Percentiles rank a stretch among this genome's conserved stretches.
Conservation (phyloP, 1,139 yeast species). For the Candida tropicalis region DNA sequence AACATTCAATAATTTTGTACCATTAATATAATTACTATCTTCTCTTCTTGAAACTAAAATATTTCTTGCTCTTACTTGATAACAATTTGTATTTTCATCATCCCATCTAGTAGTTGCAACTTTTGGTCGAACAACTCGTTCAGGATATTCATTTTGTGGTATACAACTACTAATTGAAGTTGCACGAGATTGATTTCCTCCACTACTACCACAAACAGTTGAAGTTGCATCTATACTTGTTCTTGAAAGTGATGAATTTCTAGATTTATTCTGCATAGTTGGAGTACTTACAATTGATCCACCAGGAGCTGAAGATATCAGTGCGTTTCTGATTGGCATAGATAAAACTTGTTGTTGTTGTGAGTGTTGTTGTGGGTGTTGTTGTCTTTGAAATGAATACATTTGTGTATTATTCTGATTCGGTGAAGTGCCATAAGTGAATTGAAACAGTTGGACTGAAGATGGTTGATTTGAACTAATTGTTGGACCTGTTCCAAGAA, state of each 20-base stretch:
- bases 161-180: slow-evolving; percentile 19
- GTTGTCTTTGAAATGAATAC: slow-evolving; percentile 13
- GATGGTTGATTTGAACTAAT: neutral
- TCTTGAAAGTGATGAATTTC: slow-evolving; percentile 6
- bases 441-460: slow-evolving; percentile 12
- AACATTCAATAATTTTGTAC: slow-evolving; percentile 74
- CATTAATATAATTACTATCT: slow-evolving; percentile 55
- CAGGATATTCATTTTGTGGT: slow-evolving; percentile 18
- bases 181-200: slow-evolving; percentile 19
- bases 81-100: slow-evolving; percentile 49
- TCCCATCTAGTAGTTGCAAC: slow-evolving; percentile 53
- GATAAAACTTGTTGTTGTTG: slow-evolving; percentile 5
- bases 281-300: neutral
- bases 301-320: slow-evolving; percentile 9
- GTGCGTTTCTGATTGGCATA: slow-evolving; percentile 1
- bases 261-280: slow-evolving; percentile 5
- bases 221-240: neutral
- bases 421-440: slow-evolving; percentile 13
- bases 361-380: slow-evolving; percentile 5
- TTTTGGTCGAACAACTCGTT: slow-evolving; percentile 32
- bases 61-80: slow-evolving; percentile 50
- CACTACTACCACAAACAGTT: slow-evolving; percentile 7
- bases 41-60: slow-evolving; percentile 53
- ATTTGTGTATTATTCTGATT: slow-evolving; percentile 6
- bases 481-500: neutral